phyloP scores from a whole-genome alignment of 2,329 filamentous ascomycete species.

The Knoxdaviesia proteae region DNA sequence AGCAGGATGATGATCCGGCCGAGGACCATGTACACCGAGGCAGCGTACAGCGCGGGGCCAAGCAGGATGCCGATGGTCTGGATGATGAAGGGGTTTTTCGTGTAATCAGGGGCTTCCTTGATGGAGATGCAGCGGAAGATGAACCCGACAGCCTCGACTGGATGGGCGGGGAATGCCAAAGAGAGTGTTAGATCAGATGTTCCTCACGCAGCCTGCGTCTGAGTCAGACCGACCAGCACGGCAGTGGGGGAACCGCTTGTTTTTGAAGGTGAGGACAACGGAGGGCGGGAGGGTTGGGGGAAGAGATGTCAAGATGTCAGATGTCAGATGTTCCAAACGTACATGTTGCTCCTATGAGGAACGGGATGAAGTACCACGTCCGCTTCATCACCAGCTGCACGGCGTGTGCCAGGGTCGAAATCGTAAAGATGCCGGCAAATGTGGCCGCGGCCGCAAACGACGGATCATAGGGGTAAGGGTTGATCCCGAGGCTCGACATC shows the following conservation, averaged over 20 bases:
- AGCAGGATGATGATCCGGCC: slow-evolving; percentile 18
- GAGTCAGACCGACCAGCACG: too few relatives aligned
- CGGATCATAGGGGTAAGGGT: slow-evolving; percentile 25
- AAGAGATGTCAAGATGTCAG: not conserved
- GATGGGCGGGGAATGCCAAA: not conserved
- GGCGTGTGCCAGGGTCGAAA: slow-evolving; percentile 17
- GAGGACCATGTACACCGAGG: slow-evolving; percentile 25
- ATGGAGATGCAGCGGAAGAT: slow-evolving; percentile 25
- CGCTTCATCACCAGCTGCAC: slow-evolving; percentile 17
- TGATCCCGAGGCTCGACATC: not conserved
- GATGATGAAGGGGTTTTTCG: slow-evolving; percentile 17
- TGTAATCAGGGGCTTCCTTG: slow-evolving; percentile 18
- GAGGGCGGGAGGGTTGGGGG: not conserved
- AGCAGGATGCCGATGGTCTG: slow-evolving; percentile 17
- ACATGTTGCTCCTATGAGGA: slow-evolving; percentile 31
- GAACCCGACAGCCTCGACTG: slow-evolving; percentile 29
- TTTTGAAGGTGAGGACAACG: not conserved
- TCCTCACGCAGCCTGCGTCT: too few relatives aligned
- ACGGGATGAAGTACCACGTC: slow-evolving; percentile 31
- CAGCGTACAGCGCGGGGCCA: slow-evolving; percentile 21
- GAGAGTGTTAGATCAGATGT: not conserved
- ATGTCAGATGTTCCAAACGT: slow-evolving; percentile 6
- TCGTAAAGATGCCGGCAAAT: slow-evolving; percentile 19
- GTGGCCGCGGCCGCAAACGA: slow-evolving; percentile 20
- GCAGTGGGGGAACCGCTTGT: too few relatives aligned